These are phyloP conservation scores for Phaffia australis DNA, from an alignment of 768 basidiomycete species.

Conservation along the genomic window DNA sequence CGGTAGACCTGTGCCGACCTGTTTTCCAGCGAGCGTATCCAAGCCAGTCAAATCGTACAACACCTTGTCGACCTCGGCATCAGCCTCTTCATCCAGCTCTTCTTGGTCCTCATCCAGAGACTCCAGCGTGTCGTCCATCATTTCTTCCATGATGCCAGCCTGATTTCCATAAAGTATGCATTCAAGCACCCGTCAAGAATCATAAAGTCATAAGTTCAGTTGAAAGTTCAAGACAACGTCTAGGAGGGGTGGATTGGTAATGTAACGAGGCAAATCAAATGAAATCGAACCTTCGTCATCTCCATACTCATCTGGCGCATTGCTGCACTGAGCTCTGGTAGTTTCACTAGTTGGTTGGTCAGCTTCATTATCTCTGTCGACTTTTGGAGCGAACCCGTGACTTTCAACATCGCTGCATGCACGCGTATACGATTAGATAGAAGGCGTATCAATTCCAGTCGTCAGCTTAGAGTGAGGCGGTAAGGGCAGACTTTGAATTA, in stretches of 20 bases:
- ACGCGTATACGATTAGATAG: background rate
- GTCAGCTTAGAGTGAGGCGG: background rate
- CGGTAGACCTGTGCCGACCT: slow-evolving; percentile 28
- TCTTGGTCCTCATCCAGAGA: slow-evolving; percentile 71
- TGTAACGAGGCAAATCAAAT: slow-evolving; percentile 28
- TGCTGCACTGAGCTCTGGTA: slow-evolving; percentile 79
- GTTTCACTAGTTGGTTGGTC: slow-evolving; percentile 79
- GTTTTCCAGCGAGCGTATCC: slow-evolving; percentile 27
- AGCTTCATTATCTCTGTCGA: slow-evolving; percentile 98
- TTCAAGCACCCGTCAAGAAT: background rate
- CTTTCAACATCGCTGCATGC: slow-evolving; percentile 75
- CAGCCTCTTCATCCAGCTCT: slow-evolving; percentile 90
- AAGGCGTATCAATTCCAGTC: background rate
- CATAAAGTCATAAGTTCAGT: background rate
- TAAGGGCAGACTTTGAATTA: background rate
- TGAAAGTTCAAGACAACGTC: slow-evolving; percentile 19
- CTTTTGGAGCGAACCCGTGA: slow-evolving; percentile 94
- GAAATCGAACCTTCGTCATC: slow-evolving; percentile 99
- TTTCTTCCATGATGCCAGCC: slow-evolving; percentile 97
- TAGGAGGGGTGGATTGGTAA: background rate
- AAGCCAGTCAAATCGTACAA: slow-evolving; percentile 84
- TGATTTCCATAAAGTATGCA: slow-evolving; percentile 35
- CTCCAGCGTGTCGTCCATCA: slow-evolving; percentile 86
- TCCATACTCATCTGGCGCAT: slow-evolving; percentile 99
- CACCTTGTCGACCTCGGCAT: slow-evolving; percentile 93